These are phyloP conservation scores for Pholiota adiposa DNA, from an alignment of 1,284 basidiomycete genomes.

Conservation along the genomic window DNA sequence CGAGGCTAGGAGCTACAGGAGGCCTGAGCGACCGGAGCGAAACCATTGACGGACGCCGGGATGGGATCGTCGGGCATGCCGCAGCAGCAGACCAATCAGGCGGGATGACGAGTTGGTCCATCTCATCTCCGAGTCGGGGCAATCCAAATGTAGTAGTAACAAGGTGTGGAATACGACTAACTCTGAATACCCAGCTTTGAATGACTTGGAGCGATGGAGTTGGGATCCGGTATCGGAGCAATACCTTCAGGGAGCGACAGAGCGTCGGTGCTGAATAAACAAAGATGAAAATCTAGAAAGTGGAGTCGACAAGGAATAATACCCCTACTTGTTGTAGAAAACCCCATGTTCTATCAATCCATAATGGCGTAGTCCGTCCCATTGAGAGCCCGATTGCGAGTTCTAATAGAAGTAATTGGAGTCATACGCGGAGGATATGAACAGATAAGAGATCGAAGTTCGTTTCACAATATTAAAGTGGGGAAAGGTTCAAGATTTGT, in stretches of 20 bases:
- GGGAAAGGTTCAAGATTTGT: background rate
- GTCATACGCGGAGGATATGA: background rate
- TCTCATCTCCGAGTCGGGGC: background rate
- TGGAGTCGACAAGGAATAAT: background rate
- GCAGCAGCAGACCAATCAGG: background rate
- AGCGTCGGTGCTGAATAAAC: conserved; percentile 46
- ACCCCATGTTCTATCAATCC: conserved; percentile 57
- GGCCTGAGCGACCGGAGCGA: conserved; percentile 2
- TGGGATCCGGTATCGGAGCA: conserved; percentile 53
- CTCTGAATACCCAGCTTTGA: conserved; percentile 70
- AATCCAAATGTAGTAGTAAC: background rate
- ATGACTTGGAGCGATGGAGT: conserved; percentile 49
- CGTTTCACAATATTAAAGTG: background rate
- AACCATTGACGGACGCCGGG: background rate
- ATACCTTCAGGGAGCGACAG: conserved; percentile 49
- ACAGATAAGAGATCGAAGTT: background rate
- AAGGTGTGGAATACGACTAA: conserved; percentile 36
- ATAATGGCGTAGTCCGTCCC: conserved; percentile 73
- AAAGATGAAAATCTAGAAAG: background rate
- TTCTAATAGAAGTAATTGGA: conserved; percentile 46
- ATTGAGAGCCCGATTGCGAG: conserved; percentile 76
- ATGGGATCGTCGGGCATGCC: background rate
- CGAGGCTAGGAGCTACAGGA: background rate
- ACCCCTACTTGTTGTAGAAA: conserved; percentile 65
- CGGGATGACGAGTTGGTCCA: too few relatives aligned